phyloP scores from a whole-genome alignment of 768 basidiomycete species.

The Lactarius deliciosus region DNA sequence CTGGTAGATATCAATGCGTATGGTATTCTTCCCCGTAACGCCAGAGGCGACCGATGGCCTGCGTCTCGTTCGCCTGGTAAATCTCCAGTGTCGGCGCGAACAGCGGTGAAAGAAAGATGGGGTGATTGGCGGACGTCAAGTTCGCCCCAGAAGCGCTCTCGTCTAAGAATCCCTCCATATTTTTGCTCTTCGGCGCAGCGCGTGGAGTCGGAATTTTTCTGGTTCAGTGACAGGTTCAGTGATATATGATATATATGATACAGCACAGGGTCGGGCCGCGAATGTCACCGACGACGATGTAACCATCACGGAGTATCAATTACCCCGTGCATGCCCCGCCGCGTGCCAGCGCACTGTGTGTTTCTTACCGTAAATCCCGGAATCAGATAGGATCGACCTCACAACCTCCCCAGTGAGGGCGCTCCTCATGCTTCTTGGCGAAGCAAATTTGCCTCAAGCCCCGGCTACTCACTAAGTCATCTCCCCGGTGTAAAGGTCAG shows the following conservation, averaged over 20 bases:
- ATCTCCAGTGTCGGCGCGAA: constrained; percentile 79
- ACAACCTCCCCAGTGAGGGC: background rate
- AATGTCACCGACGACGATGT: too few relatives aligned
- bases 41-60: constrained; percentile 80
- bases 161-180: constrained; percentile 84
- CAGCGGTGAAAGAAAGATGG: constrained; percentile 91
- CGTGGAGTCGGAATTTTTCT: constrained; percentile 35
- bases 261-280: too few relatives aligned
- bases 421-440: background rate
- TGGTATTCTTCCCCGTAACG: constrained; percentile 84
- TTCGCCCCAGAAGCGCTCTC: constrained; percentile 95
- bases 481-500: background rate
- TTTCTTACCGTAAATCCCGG: background rate
- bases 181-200: constrained; percentile 74
- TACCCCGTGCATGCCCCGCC: background rate
- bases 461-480: background rate
- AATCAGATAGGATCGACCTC: background rate
- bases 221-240: too few relatives aligned
- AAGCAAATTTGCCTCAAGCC: background rate
- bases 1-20: constrained; percentile 81
- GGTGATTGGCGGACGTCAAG: constrained; percentile 90
- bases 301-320: background rate
- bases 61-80: constrained; percentile 80
- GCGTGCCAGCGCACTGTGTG: background rate
- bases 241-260: too few relatives aligned